phyloP scores from a whole-genome alignment of 768 basidiomycete species.

The Phlebiopsis gigantea region DNA sequence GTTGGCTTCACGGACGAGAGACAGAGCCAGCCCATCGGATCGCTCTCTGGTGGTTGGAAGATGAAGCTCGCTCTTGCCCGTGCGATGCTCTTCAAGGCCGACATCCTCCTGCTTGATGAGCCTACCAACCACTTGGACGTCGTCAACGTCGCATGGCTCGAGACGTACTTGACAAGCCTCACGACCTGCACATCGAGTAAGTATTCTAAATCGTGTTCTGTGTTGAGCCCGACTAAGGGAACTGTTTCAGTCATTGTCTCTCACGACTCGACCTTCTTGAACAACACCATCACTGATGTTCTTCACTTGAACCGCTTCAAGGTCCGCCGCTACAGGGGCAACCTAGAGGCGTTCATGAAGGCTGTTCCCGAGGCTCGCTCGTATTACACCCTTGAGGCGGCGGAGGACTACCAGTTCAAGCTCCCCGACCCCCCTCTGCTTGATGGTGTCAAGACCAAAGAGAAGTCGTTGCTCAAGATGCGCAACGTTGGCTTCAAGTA shows the following conservation, averaged over 20 bases:
- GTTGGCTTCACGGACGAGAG: slow-evolving; percentile 91
- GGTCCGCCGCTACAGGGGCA: slow-evolving; percentile 90
- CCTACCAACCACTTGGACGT: slow-evolving; percentile 97
- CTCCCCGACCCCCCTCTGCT: slow-evolving; percentile 94
- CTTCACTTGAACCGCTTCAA: slow-evolving; percentile 99
- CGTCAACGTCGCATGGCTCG: slow-evolving; percentile 96
- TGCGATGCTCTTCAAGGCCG: slow-evolving; percentile 97
- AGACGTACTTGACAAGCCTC: slow-evolving; percentile 84
- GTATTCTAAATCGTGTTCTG: slow-evolving; percentile 23
- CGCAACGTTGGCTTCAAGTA: slow-evolving; percentile 98
- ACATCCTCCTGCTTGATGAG: slow-evolving; percentile 94
- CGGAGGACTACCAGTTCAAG: slow-evolving; percentile 98
- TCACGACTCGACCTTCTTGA: slow-evolving; percentile 95
- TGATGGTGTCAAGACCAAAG: slow-evolving; percentile 99
- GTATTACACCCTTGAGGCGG: slow-evolving; percentile 94
- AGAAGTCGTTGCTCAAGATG: slow-evolving; percentile 96
- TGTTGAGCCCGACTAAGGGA: slow-evolving; percentile 12
- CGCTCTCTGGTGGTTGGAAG: slow-evolving; percentile 98
- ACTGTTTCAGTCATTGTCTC: slow-evolving; percentile 79
- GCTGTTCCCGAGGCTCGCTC: slow-evolving; percentile 95
- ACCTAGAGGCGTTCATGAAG: slow-evolving; percentile 92
- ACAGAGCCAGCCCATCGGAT: slow-evolving; percentile 81
- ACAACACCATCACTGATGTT: slow-evolving; percentile 97
- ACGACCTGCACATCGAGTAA: slow-evolving; percentile 88
- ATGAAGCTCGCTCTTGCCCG: slow-evolving; percentile 98